Evolutionary conservation across 225 moss, liverwort and hornwort genomes (phyloP).

Genomic region (Asterella californica): DNA sequence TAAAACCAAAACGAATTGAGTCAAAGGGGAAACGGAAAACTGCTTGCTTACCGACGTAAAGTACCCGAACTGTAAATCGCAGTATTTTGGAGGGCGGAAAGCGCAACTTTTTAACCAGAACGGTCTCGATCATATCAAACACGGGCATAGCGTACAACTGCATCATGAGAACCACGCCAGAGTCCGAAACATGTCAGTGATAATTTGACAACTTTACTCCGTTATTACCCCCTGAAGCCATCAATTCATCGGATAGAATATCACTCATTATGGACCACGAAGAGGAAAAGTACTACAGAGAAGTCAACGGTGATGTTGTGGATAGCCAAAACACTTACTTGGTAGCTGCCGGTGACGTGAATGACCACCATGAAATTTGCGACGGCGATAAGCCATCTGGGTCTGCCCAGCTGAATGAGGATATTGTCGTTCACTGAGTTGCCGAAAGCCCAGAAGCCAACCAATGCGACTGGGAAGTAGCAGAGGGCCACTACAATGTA

Average conservation of each 20-base stretch:
- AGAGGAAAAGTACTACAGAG: background rate
- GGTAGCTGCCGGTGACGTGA: conserved; percentile 50
- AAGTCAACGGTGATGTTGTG: background rate
- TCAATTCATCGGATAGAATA: too few species aligned
- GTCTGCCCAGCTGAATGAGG: conserved; percentile 43
- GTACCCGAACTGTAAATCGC: conserved; percentile 12
- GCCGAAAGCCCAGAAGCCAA: conserved; percentile 87
- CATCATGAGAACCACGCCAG: background rate
- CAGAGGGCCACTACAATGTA: conserved; percentile 62
- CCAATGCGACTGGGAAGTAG: conserved; percentile 71
- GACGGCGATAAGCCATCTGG: conserved; percentile 54
- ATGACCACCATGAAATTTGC: conserved; percentile 75
- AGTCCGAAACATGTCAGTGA: background rate
- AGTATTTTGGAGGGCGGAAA: conserved; percentile 3
- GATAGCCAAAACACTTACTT: conserved; percentile 17
- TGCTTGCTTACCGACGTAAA: conserved; percentile 28
- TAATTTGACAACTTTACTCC: background rate
- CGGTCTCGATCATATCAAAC: conserved; percentile 35
- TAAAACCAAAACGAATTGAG: background rate
- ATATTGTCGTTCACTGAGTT: conserved; percentile 60
- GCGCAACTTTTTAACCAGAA: conserved; percentile 21
- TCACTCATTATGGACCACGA: background rate
- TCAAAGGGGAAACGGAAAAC: background rate
- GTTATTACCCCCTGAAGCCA: background rate
- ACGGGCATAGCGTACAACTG: conserved; percentile 38